These are phyloP conservation scores for Whalleya microplaca DNA, from an alignment of 2,329 filamentous ascomycete species.

Conservation along the genomic window DNA sequence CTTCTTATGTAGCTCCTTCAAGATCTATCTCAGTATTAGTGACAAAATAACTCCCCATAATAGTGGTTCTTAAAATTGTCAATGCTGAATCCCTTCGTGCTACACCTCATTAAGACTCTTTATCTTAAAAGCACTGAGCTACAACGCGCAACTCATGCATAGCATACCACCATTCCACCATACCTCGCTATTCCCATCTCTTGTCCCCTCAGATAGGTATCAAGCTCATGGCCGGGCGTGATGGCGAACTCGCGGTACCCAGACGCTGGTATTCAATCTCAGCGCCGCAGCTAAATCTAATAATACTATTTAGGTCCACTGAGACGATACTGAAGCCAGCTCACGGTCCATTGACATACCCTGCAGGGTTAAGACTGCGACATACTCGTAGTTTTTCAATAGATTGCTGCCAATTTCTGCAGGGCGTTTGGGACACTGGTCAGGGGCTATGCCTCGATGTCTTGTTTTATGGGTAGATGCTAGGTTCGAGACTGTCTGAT, in stretches of 20 bases:
- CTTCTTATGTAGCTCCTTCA: too few species aligned
- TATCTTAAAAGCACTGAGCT: slow-evolving; percentile 28
- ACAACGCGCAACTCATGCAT: slow-evolving; percentile 26
- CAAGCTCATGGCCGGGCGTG: slow-evolving; percentile 5
- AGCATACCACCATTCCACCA: slow-evolving; percentile 34
- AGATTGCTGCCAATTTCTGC: too few species aligned
- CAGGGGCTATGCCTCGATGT: too few species aligned
- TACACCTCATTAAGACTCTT: slow-evolving; percentile 32
- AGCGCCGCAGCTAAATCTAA: slow-evolving; percentile 46
- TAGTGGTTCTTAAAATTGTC: too few species aligned
- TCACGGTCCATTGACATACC: too few species aligned
- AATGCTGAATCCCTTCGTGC: slow-evolving; percentile 30
- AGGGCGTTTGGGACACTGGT: too few species aligned
- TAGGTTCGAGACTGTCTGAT: too few species aligned
- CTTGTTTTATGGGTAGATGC: too few species aligned
- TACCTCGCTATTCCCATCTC: slow-evolving; percentile 19
- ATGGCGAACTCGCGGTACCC: slow-evolving; percentile 40
- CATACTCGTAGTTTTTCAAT: too few species aligned
- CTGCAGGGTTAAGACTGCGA: too few species aligned
- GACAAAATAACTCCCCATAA: slow-evolving; percentile 28
- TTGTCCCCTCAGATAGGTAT: slow-evolving; percentile 19
- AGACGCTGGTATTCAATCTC: slow-evolving; percentile 52
- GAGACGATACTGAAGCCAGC: too few species aligned
- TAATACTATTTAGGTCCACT: slow-evolving; percentile 49
- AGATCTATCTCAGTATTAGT: slow-evolving; percentile 14